Conservation (phyloP, 75 land plant species). For the Pinus albicaulis region DNA sequence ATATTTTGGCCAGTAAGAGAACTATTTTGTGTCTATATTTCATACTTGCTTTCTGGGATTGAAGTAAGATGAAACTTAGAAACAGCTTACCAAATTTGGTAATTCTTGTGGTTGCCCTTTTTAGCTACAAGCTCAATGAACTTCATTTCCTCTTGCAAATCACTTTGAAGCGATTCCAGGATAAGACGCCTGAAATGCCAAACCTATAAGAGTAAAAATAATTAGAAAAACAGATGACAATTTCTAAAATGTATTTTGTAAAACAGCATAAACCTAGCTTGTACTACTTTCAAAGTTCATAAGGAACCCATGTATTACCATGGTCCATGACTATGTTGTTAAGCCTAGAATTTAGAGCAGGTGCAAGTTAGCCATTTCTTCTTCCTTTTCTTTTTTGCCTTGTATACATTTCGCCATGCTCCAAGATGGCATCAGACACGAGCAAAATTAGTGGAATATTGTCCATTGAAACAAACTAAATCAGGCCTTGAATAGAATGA, state of each 20-base stretch:
- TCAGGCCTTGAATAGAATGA: neutral
- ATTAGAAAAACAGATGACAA: neutral
- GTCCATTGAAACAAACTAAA: neutral
- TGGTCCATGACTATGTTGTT: neutral
- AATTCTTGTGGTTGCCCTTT: constrained; percentile 66
- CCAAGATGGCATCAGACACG: neutral
- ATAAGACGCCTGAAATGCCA: constrained; percentile 96
- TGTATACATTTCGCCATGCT: neutral
- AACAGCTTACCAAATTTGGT: constrained; percentile 77
- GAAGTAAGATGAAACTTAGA: neutral
- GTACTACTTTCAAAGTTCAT: neutral
- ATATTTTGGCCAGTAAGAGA: neutral
- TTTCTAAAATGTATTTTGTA: neutral
- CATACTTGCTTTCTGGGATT: neutral
- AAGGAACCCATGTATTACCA: neutral
- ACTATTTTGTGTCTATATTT: neutral
- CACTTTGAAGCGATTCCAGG: constrained; percentile 56
- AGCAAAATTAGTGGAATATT: neutral
- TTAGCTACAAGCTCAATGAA: constrained; percentile 50
- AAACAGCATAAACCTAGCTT: neutral
- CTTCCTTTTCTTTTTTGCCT: neutral
- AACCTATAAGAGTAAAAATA: constrained; percentile 39
- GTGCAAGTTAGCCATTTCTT: neutral
- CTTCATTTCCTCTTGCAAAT: constrained; percentile 63
- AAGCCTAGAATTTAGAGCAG: neutral